Percentiles rank a stretch among this genome's conserved stretches.
Evolutionary conservation across 495 filamentous ascomycete genomes (phyloP).

Genomic region (Apiosordaria backusii): DNA sequence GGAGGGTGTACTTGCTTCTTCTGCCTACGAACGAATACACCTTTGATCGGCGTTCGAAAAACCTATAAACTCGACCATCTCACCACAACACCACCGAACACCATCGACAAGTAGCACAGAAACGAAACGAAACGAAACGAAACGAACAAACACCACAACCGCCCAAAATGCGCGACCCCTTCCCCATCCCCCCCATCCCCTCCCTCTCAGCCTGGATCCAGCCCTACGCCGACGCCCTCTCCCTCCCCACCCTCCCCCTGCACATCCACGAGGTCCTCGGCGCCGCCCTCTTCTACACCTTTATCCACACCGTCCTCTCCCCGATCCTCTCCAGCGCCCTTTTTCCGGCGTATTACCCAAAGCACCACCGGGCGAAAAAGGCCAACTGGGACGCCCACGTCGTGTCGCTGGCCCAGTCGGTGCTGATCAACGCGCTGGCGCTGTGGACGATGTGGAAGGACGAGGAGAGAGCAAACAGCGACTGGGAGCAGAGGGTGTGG

Average conservation of each 20-base stretch:
- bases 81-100: background rate
- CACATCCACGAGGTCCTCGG: constrained; percentile 87
- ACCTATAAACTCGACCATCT: no score
- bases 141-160: no score
- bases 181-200: constrained; percentile 57
- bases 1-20: background rate
- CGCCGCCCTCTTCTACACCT: constrained; percentile 70
- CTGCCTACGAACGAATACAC: background rate
- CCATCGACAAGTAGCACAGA: background rate
- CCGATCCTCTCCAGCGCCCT: constrained; percentile 65
- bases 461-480: constrained; percentile 69
- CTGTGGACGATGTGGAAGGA: constrained; percentile 82
- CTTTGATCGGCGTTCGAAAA: background rate
- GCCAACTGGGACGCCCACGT: constrained; percentile 97
- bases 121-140: background rate
- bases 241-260: constrained; percentile 67
- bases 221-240: constrained; percentile 56
- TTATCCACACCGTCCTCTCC: constrained; percentile 69
- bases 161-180: constrained; percentile 62
- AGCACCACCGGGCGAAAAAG: constrained; percentile 62
- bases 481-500: constrained; percentile 73
- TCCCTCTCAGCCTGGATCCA: constrained; percentile 51
- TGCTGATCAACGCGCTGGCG: constrained; percentile 70
- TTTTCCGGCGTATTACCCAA: constrained; percentile 69
- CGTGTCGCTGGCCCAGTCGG: constrained; percentile 84